Evolutionary conservation across 1,284 basidiomycete genomes (phyloP).

Genomic region (Ceratobasidium sp.): DNA sequence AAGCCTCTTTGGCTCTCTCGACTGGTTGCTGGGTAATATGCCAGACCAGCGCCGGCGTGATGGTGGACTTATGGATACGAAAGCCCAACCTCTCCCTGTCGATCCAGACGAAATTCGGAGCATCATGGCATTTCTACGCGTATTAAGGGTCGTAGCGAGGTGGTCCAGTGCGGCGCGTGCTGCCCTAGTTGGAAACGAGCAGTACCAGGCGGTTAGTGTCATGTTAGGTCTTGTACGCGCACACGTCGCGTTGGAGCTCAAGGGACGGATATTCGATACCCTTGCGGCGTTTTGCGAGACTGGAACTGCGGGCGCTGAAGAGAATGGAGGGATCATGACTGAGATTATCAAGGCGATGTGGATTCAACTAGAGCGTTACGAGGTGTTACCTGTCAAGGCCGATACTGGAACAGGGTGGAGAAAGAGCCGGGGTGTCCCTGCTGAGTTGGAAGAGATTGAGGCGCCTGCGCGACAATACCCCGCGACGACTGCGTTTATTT

Average conservation of each 20-base stretch:
- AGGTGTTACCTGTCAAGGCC: slow-evolving; percentile 69
- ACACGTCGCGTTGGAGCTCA: slow-evolving; percentile 90
- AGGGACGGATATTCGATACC: slow-evolving; percentile 88
- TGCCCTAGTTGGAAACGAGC: slow-evolving; percentile 82
- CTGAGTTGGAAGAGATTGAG: slow-evolving; percentile 89
- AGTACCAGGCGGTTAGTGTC: slow-evolving; percentile 84
- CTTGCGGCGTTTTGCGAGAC: slow-evolving; percentile 88
- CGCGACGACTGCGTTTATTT: slow-evolving; percentile 88
- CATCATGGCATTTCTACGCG: too few relatives aligned
- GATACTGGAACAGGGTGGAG: slow-evolving; percentile 31
- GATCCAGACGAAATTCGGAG: background rate
- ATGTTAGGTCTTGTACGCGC: slow-evolving; percentile 85
- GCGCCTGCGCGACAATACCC: slow-evolving; percentile 84
- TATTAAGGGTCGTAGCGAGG: background rate
- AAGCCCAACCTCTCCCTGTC: slow-evolving; percentile 9
- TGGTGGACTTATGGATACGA: background rate
- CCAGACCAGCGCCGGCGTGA: slow-evolving; percentile 39
- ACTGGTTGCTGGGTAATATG: slow-evolving; percentile 55
- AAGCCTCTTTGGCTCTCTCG: slow-evolving; percentile 68
- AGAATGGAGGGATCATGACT: slow-evolving; percentile 63
- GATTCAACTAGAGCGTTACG: slow-evolving; percentile 84
- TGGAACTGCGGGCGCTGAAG: slow-evolving; percentile 66
- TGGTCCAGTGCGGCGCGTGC: slow-evolving; percentile 85
- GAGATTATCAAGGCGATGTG: slow-evolving; percentile 88
- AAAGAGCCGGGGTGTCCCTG: slow-evolving; percentile 53